A percentile compares a stretch with the other conserved stretches of the same genome.
Conservation (phyloP, 768 basidiomycete species). For the Rhizopogon vesiculosus region DNA sequence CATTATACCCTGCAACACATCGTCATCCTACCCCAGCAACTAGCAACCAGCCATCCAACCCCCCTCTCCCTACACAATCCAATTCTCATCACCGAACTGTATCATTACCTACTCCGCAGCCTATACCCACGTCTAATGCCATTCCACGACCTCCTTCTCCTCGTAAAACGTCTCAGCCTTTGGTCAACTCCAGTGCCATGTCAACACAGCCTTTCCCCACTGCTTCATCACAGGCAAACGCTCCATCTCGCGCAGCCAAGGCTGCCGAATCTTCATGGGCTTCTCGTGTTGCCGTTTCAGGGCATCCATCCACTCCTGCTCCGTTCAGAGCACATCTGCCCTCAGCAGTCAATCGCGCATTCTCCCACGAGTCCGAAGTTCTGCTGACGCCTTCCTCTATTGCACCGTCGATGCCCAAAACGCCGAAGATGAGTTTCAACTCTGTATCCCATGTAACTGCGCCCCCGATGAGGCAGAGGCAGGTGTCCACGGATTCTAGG, state of each 20-base stretch:
- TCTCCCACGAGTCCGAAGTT: slow-evolving; percentile 47
- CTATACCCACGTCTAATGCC: slow-evolving; percentile 7
- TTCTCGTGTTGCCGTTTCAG: slow-evolving; percentile 24
- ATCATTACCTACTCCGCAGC: slow-evolving; percentile 28
- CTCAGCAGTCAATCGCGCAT: slow-evolving; percentile 27
- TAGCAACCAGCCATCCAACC: slow-evolving; percentile 12
- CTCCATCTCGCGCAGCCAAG: background rate
- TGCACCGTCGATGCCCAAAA: slow-evolving; percentile 40
- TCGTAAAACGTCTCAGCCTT: slow-evolving; percentile 24
- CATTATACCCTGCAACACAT: slow-evolving; percentile 18
- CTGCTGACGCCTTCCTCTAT: slow-evolving; percentile 65
- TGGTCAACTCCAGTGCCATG: slow-evolving; percentile 13
- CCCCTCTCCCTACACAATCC: slow-evolving; percentile 17
- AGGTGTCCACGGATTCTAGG: slow-evolving; percentile 26
- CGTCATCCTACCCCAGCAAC: slow-evolving; percentile 17
- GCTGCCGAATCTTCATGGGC: slow-evolving; percentile 7
- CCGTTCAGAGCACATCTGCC: slow-evolving; percentile 19
- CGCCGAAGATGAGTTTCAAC: slow-evolving; percentile 14
- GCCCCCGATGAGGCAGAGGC: slow-evolving; percentile 17
- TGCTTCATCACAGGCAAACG: slow-evolving; percentile 8
- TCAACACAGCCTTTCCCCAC: slow-evolving; percentile 27
- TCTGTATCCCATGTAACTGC: slow-evolving; percentile 5
- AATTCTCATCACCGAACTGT: slow-evolving; percentile 29
- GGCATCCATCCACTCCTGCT: slow-evolving; percentile 26
- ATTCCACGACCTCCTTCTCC: slow-evolving; percentile 20